Evolutionary conservation across 2,329 filamentous ascomycete genomes (phyloP), one percentile per base, ranked within the genome.

Genomic region (Epichloe sibirici): DNA sequence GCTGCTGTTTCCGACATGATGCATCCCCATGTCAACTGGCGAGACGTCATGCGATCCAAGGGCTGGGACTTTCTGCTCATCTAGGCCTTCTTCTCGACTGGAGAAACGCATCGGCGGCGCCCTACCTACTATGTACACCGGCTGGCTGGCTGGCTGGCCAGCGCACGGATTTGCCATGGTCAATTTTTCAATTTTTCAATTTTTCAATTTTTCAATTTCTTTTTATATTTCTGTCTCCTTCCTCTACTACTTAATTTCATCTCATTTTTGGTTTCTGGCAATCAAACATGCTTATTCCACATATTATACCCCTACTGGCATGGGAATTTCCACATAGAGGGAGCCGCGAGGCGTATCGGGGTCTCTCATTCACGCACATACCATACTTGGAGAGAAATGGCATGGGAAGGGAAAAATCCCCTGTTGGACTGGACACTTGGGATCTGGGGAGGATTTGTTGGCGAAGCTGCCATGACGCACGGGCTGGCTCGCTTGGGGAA

Each of bases 11-110:
- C 67, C 35, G 67, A 70, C 53, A 66, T 65, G 54, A 63, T 67
- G 61, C 69, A 71, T 69, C 83, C 81, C 65, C 85, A 85, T 72
- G 81, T 95, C 70, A 90, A 90, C 82, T 97, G 91, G 91, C 79
- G 91, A 73, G 88, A 95, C 71, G 81, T 91, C 66, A 95, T 96
- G 90, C 82, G 81, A 71, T 81, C 85, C 72, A 93, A 91, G 74
- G 82, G 82, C 61, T 95, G 89, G 90, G 88, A 95, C 67, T 93
- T 89, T 73, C 77, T 96, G 69, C 80, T 96, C 69, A 90, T 96
- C 71, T 95, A 72, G 17, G 17, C 2, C 17, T 17, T 17, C 17
- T 17, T 17, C 17, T 17, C 17, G 17, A 17, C 17, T 2, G 17
- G 17, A 17, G 17, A 17, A 17, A 17, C 17, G 17, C 17, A 17